Percentiles rank a stretch among this genome's conserved stretches.
These are phyloP conservation scores for Penicillium verhagenii DNA, from an alignment of 495 filamentous ascomycete genomes.

Conservation along the genomic window DNA sequence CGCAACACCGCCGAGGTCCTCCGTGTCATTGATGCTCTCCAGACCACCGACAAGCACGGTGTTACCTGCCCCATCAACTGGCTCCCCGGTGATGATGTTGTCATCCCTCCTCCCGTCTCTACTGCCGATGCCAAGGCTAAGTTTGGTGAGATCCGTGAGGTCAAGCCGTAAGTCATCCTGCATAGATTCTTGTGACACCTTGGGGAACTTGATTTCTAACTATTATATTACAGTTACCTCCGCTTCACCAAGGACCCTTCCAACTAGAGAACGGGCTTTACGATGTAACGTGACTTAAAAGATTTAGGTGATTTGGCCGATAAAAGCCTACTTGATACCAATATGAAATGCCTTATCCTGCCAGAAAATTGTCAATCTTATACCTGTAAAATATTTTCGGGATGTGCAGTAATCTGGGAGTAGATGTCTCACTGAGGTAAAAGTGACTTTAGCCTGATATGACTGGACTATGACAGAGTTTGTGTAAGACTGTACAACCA, in stretches of 20 bases:
- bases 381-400: not conserved
- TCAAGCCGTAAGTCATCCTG: conserved; percentile 54
- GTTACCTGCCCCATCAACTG: conserved; percentile 66
- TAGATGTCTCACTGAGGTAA: not conserved
- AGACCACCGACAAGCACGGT: conserved; percentile 61
- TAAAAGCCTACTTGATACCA: conserved; percentile 21
- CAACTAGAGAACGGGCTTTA: conserved; percentile 29
- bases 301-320: conserved; percentile 10
- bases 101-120: conserved; percentile 61
- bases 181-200: not conserved
- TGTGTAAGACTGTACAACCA: not conserved
- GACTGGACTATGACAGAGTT: not conserved
- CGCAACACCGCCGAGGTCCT: conserved; percentile 66
- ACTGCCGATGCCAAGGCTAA: conserved; percentile 66
- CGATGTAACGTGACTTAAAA: conserved; percentile 20
- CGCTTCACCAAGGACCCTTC: conserved; percentile 45
- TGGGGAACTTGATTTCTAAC: conserved; percentile 15
- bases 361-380: not conserved
- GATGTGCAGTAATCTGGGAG: not conserved
- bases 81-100: conserved; percentile 63
- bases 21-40: conserved; percentile 63
- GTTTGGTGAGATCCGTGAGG: conserved; percentile 62
- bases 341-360: conserved; percentile 19
- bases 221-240: conserved; percentile 34
- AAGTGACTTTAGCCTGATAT: not conserved